Evolutionary conservation across 345 rosid species (phyloP).

Genomic region (Aquilaria malaccensis): DNA sequence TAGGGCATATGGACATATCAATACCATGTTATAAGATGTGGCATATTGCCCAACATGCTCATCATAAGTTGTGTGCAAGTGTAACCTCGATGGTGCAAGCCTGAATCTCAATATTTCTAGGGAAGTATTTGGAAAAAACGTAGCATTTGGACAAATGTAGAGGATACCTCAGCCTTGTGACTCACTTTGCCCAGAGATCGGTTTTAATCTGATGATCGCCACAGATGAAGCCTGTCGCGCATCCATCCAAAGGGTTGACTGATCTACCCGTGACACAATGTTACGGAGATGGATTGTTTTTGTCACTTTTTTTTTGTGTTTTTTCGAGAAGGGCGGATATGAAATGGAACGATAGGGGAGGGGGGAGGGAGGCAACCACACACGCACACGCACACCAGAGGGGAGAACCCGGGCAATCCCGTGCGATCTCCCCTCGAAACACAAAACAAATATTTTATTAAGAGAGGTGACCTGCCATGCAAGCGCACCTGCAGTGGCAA

Average conservation of each 20-base stretch:
- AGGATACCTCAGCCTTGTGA: conserved; percentile 6
- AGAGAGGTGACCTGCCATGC: conserved; percentile 72
- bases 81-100: background rate
- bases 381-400: conserved; percentile 25
- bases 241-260: conserved; percentile 3
- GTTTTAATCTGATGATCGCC: background rate
- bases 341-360: background rate
- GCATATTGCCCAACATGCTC: too few species aligned
- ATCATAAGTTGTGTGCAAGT: too few species aligned
- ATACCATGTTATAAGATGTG: too few species aligned
- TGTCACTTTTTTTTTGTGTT: too few species aligned
- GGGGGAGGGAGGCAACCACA: background rate
- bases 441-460: conserved; percentile 39
- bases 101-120: background rate
- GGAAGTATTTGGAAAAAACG: background rate
- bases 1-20: too few species aligned
- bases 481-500: conserved; percentile 97
- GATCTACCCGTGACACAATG: too few species aligned
- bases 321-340: too few species aligned
- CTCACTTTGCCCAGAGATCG: background rate
- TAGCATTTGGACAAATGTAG: background rate
- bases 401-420: conserved; percentile 77
- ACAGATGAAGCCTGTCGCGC: background rate
- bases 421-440: conserved; percentile 80
- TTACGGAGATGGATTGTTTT: too few species aligned